Conservation (phyloP, 208 protist species). For the Leishmania braziliensis region DNA sequence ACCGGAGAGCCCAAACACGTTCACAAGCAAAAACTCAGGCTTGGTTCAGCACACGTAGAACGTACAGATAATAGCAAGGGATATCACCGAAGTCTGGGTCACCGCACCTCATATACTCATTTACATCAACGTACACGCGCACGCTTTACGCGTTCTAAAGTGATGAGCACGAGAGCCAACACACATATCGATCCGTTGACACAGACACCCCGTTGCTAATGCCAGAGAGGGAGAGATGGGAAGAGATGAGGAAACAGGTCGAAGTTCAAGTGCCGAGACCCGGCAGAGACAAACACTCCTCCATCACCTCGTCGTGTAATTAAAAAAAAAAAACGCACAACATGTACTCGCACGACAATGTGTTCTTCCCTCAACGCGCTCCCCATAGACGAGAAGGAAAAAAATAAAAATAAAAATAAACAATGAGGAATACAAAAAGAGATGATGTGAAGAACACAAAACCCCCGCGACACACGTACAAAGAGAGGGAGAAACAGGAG, state of each 20-base stretch:
- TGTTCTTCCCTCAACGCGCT: too few relatives aligned
- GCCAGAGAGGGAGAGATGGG: background rate
- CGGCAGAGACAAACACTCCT: background rate
- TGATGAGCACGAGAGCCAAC: background rate
- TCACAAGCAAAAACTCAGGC: background rate
- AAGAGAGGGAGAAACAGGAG: background rate
- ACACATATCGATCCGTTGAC: background rate
- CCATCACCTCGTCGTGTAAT: background rate
- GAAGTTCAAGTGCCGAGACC: background rate
- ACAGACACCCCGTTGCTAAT: background rate
- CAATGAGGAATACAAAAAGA: background rate
- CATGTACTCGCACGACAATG: too few relatives aligned
- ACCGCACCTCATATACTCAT: background rate
- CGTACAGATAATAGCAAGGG: background rate
- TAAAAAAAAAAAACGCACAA: too few relatives aligned
- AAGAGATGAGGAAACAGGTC: background rate
- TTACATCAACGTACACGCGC: background rate
- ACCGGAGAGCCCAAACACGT: background rate
- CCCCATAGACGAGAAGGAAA: background rate
- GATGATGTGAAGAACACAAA: background rate
- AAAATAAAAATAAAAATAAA: background rate
- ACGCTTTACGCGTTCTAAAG: background rate
- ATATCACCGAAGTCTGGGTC: background rate
- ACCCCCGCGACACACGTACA: background rate
- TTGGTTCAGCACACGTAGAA: background rate